Evolutionary conservation across 2,329 filamentous ascomycete species (phyloP).

Genomic region (Chrysoporthe puriensis): DNA sequence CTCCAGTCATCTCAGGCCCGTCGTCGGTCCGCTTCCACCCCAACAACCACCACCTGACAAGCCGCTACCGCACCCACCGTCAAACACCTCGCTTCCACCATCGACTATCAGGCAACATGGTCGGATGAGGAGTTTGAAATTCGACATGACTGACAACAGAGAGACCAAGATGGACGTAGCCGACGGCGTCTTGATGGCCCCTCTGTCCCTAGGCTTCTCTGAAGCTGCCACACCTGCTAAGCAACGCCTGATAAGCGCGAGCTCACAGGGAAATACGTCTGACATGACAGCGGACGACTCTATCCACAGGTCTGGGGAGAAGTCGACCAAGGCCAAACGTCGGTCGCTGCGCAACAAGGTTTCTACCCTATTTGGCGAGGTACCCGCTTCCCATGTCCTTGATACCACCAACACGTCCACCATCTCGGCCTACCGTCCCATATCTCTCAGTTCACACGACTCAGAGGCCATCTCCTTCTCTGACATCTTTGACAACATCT

Average conservation of each 20-base stretch:
- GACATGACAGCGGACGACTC: background rate
- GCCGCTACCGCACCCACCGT: conserved; percentile 16
- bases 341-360: conserved; percentile 23
- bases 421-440: conserved; percentile 16
- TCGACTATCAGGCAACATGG: background rate
- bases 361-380: conserved; percentile 23
- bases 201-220: background rate
- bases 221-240: background rate
- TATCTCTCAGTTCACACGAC: conserved; percentile 24
- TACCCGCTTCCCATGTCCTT: background rate
- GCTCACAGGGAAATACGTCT: background rate
- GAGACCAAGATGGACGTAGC: background rate
- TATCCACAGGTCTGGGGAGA: background rate
- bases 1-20: conserved; percentile 13
- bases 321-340: conserved; percentile 1
- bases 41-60: conserved; percentile 17
- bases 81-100: background rate
- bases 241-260: background rate
- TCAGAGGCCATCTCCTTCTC: conserved; percentile 20
- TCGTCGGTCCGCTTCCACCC: conserved; percentile 16
- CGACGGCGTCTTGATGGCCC: no score
- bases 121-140: background rate
- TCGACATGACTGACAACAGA: background rate
- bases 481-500: conserved; percentile 25
- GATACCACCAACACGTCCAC: background rate